Evolutionary conservation across 1,284 basidiomycete species (phyloP), one percentile per base, ranked within the genome.

Genomic region (Apiotrichum gracile): DNA sequence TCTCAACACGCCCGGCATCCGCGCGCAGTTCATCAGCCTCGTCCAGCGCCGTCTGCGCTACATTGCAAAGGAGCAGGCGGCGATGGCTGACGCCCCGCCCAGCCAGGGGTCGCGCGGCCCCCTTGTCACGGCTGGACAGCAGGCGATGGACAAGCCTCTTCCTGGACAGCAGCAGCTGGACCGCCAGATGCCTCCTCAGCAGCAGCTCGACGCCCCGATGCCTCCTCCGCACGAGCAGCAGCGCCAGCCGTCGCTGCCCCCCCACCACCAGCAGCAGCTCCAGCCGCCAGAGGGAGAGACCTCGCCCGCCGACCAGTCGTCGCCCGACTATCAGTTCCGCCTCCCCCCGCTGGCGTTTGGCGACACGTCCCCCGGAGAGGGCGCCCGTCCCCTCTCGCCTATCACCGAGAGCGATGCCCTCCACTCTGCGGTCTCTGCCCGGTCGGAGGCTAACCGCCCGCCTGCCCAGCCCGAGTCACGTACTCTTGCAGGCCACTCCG

Each of bases 1-100:
- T 6, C 49, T 56, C 37, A 45, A 85, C 88, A 52, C 87, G 88
- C 61, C 87, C 3, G 77, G 77, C 8, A 80, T 89, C 57, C 81
- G 89, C 10, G 76, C 80, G 8, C 78, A 80, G 49, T 79, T 91
- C 54, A 77, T 82, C 54, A 77, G 78, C 34, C 81, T 91, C 33
- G 78, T 91, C 14, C 75, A 80, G 40, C 81, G 85, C 44, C 82
- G 85, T 49, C 84, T 91, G 81, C 39, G 44, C 34, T 44, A 34
- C 49, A 27, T 29, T 17, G 34, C 34, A 9, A 38, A 45, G 29
- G 43, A 45, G 29, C 29, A 45, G 19, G n/a, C 33, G 43, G n/a
- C 12, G 17, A 33, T 34, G 43, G 13, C 5, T 6, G 29, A 10
- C n/a, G 37, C 34, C 12, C 16, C 16, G 8, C 9, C 9, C 7